Percentiles rank a stretch among this genome's conserved stretches.
These are phyloP conservation scores for Globisporangium canariense DNA, from an alignment of 352 stramenopile genomes.

Conservation along the genomic window DNA sequence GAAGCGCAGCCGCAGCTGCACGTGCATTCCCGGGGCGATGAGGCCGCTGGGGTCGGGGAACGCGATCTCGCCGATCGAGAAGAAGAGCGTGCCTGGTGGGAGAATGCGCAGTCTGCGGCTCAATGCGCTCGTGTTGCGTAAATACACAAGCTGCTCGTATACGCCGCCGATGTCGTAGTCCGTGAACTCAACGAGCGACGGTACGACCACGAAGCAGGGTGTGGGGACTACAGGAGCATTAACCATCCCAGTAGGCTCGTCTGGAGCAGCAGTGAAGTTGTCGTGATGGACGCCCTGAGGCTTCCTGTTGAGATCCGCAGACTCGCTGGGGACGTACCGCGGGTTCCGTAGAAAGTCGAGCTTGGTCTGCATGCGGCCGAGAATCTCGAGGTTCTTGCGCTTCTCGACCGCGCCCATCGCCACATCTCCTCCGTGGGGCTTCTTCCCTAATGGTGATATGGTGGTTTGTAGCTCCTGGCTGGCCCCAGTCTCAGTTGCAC, in stretches of 20 bases:
- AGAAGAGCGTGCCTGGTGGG: slow-evolving; percentile 57
- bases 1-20: slow-evolving; percentile 59
- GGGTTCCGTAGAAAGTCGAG: slow-evolving; percentile 74
- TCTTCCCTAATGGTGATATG: neutral
- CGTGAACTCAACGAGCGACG: slow-evolving; percentile 58
- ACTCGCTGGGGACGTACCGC: slow-evolving; percentile 24
- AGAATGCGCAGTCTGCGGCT: slow-evolving; percentile 63
- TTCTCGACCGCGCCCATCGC: slow-evolving; percentile 52
- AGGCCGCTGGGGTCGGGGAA: slow-evolving; percentile 58
- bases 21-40: slow-evolving; percentile 68
- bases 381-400: slow-evolving; percentile 62
- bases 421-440: neutral
- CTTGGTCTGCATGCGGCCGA: slow-evolving; percentile 75
- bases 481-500: neutral
- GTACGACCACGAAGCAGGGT: slow-evolving; percentile 44
- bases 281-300: neutral
- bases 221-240: neutral
- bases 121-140: slow-evolving; percentile 57
- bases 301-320: neutral
- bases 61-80: slow-evolving; percentile 48
- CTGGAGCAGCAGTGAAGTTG: neutral
- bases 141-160: slow-evolving; percentile 66
- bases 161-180: slow-evolving; percentile 70
- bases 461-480: neutral
- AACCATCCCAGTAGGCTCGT: neutral